Base-by-base conservation (phyloP, 345 rosid species). In the Heritiera fomes region DNA sequence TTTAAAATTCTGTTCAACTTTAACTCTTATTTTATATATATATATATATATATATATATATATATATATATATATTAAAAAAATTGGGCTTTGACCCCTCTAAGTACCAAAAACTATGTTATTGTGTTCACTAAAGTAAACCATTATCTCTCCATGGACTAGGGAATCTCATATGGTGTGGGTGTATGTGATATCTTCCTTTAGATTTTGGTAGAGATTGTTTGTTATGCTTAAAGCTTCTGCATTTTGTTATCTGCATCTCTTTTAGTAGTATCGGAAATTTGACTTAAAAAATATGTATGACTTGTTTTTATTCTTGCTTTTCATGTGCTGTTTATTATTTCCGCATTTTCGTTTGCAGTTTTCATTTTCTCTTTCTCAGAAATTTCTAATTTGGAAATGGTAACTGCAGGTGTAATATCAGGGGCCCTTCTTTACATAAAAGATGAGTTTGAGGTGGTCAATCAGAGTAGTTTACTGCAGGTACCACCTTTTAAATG, bases 361-460 rank as follows among this genome's bases (percentile, higher is more conserved):
- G 46, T 2, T 65, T 12, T n/a, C 38, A 1, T 28, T 63, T 63
- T 28, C 14, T 32, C 5, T 41, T 41, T 30, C 13, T 7, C 11
- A 50, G 61, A 34, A 32, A n/a, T n/a, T 70, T 78, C 47, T 77
- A 18, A 59, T 63, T 46, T 47, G 73, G 18, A 75, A 53, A 8
- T 76, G 50, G 30, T 52, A 15, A 13, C 59, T 83, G 80, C 87
- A 96, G 99, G 98, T 85, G 99, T 93, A 47, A 96, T 96, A 53
- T 96, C 99, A 2, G 99, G 97, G 77, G 98, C 99, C 12, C 98
- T 96, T 79, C 81, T 96, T 85, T 96, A 96, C 71, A 94, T 96
- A 65, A 94, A 92, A 78, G 99, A 94, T 89, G 99, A 94, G 34
- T 96, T 96, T 66, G 91, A 88, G 82, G 90, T 79, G 6, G 98